These are phyloP conservation scores for Diaporthe batatas DNA, from an alignment of 2,329 filamentous ascomycete species.

Conservation along the genomic window DNA sequence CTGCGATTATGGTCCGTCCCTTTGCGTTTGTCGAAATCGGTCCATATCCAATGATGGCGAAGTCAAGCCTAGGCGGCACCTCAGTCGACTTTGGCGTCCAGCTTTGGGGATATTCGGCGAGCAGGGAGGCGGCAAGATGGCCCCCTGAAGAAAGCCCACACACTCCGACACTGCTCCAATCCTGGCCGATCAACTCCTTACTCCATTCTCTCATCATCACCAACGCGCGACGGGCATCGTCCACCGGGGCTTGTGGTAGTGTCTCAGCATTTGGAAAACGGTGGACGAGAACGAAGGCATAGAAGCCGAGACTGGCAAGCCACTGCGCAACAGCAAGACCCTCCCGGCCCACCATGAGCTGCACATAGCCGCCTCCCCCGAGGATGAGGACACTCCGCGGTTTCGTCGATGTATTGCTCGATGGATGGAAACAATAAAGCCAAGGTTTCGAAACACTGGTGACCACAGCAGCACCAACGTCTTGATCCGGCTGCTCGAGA, in stretches of 20 bases:
- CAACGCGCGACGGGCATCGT: constrained; percentile 5
- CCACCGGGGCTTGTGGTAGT: not conserved
- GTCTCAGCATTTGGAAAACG: not conserved
- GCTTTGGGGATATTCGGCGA: not conserved
- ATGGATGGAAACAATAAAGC: constrained; percentile 9
- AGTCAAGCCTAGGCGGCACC: not conserved
- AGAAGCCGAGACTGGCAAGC: constrained; percentile 20
- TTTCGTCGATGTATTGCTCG: not conserved
- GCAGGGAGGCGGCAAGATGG: constrained; percentile 3
- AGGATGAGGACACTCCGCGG: constrained; percentile 2
- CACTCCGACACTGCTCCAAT: not conserved
- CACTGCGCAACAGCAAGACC: not conserved
- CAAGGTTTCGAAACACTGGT: not conserved
- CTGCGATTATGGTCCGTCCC: not conserved
- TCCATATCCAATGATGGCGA: not conserved
- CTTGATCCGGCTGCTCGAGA: not conserved
- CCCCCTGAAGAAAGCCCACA: constrained; percentile 6
- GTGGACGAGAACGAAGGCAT: constrained; percentile 8
- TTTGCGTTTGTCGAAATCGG: constrained; percentile 17
- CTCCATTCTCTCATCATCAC: not conserved
- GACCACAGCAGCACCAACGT: not conserved
- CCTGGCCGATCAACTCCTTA: not conserved
- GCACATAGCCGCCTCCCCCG: not conserved
- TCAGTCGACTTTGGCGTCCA: not conserved
- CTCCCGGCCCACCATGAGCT: constrained; percentile 16